Percentiles rank a stretch among this genome's conserved stretches.
Evolutionary conservation across 2,329 filamentous ascomycete species (phyloP).

Genomic region (Macroventuria anomochaeta): DNA sequence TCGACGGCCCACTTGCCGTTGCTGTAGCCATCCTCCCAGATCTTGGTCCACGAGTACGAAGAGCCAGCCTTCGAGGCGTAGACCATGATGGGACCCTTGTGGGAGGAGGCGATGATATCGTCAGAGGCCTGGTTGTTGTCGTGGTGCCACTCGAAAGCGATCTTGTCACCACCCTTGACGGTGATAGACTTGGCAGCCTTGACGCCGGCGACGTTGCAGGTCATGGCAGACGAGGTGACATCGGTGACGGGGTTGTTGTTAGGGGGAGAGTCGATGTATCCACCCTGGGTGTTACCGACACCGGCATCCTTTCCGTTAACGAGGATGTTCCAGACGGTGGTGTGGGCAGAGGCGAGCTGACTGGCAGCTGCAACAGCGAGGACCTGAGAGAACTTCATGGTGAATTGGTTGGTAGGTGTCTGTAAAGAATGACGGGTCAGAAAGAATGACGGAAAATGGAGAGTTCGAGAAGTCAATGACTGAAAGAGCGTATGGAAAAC

Average conservation of each 20-base stretch:
- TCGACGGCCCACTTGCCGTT: constrained; percentile 49
- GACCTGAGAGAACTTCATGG: constrained; percentile 44
- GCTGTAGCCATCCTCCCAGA: constrained; percentile 49
- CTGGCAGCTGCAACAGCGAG: constrained; percentile 38
- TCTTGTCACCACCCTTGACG: constrained; percentile 57
- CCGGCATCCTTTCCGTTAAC: constrained; percentile 53
- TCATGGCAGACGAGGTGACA: constrained; percentile 43
- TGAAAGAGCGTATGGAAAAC: constrained; percentile 31
- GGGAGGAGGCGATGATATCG: constrained; percentile 60
- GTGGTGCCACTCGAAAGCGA: constrained; percentile 60
- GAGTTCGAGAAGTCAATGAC: constrained; percentile 24
- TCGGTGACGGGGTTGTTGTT: constrained; percentile 47
- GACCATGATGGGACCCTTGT: constrained; percentile 60
- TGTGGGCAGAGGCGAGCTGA: constrained; percentile 41
- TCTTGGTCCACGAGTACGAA: constrained; percentile 58
- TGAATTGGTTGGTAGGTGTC: constrained; percentile 15
- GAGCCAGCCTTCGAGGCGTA: constrained; percentile 56
- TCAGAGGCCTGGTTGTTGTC: constrained; percentile 52
- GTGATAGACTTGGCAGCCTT: constrained; percentile 52
- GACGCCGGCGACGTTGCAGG: constrained; percentile 45
- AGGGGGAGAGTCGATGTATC: constrained; percentile 57
- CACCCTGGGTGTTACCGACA: constrained; percentile 45
- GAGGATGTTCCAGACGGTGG: constrained; percentile 46
- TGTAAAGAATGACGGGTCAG: constrained; percentile 23
- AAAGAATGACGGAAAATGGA: constrained; percentile 18